Evolutionary conservation across 805 yeast genomes (phyloP).

Genomic region (Barnettozyma botsteinii): DNA sequence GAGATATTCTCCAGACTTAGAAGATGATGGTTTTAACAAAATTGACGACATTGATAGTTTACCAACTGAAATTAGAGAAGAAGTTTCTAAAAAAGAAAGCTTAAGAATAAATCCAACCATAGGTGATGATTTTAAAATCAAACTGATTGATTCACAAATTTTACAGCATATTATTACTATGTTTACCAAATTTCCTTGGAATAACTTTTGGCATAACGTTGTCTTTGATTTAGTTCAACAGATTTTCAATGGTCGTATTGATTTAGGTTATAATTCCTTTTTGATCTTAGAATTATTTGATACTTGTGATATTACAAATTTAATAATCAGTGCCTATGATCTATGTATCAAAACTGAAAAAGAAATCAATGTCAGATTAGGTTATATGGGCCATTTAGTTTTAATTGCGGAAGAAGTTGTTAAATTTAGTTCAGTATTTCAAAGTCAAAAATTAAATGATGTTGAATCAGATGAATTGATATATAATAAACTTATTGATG

Average conservation of each 20-base stretch:
- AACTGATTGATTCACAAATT: constrained; percentile 58
- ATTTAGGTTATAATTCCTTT: constrained; percentile 68
- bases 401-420: constrained; percentile 94
- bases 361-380: constrained; percentile 63
- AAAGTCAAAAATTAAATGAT: constrained; percentile 23
- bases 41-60: background rate
- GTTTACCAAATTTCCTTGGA: constrained; percentile 76
- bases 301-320: constrained; percentile 50
- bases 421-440: constrained; percentile 52
- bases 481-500: constrained; percentile 28
- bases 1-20: background rate
- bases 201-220: constrained; percentile 79
- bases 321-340: constrained; percentile 60
- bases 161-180: constrained; percentile 54
- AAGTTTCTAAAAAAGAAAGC: constrained; percentile 17
- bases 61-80: background rate
- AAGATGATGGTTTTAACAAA: background rate
- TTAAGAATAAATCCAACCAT: constrained; percentile 53
- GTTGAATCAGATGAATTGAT: constrained; percentile 22
- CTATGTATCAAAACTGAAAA: constrained; percentile 57
- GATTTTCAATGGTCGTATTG: constrained; percentile 66
- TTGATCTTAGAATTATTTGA: constrained; percentile 57
- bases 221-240: constrained; percentile 82
- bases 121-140: constrained; percentile 69
- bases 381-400: constrained; percentile 95